Conservation (phyloP, 768 basidiomycete species). For the Mycena olivaceomarginata region DNA sequence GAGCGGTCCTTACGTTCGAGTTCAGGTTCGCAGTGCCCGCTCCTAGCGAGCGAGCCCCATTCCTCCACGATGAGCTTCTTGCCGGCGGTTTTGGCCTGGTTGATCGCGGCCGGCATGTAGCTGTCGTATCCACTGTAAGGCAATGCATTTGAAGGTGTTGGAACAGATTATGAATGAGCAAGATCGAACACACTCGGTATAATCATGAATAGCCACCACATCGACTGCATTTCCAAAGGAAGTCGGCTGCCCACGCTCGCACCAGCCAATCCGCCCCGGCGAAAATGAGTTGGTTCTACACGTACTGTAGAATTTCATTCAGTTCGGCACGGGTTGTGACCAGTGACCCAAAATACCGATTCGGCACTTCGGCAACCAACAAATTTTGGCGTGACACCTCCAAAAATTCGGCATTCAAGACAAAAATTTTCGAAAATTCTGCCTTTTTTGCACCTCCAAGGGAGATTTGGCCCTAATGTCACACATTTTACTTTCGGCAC, state of each 20-base stretch:
- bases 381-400: too few species aligned
- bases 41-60: not conserved
- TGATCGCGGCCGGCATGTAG: conserved; percentile 47
- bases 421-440: too few species aligned
- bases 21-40: conserved; percentile 50
- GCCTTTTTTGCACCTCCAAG: too few species aligned
- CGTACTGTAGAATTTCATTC: too few species aligned
- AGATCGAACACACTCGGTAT: conserved; percentile 48
- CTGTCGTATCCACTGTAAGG: conserved; percentile 26
- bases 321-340: too few species aligned
- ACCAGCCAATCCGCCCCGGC: conserved; percentile 49
- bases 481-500: too few species aligned
- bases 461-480: too few species aligned
- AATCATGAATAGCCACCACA: conserved; percentile 60
- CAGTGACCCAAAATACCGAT: too few species aligned
- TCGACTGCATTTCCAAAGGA: conserved; percentile 54
- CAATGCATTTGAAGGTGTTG: too few species aligned
- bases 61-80: conserved; percentile 48
- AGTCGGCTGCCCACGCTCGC: conserved; percentile 48
- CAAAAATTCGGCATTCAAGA: too few species aligned
- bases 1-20: conserved; percentile 43
- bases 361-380: too few species aligned
- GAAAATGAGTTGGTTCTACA: conserved; percentile 49
- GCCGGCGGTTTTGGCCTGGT: conserved; percentile 54
- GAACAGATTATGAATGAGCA: not conserved